Evolutionary conservation across 352 stramenopile genomes (phyloP), one percentile per base, ranked within the genome.

Genomic region (Aphanomyces astaci): DNA sequence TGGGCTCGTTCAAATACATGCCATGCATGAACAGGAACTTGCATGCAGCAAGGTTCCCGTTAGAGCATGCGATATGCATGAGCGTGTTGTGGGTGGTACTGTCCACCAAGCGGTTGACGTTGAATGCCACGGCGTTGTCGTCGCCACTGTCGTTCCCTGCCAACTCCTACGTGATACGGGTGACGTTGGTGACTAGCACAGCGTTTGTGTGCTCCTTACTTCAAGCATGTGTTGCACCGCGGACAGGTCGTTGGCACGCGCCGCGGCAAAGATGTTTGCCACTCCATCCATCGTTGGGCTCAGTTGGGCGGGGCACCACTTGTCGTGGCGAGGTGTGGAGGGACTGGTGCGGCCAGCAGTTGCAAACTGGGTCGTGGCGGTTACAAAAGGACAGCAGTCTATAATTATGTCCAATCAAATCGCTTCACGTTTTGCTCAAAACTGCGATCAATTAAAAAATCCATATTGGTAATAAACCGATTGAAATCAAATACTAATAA

Each of bases 21-120:
- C 81, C 86, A 11, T 87, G 69, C 84, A 94, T 92, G 67, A 92
- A 75, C 46, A 92, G 63, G 33, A 77, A 84, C 73, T 92, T 94
- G 78, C 85, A 94, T 0, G 82, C 81, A n/a, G 87, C 76, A 15
- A 94, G 71, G 63, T 94, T 92, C 3, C 83, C 85, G 69, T 92
- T 91, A 57, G 89, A 81, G 48, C 85, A 92, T 1, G 85, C 85
- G 43, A 91, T 90, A 43, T 94, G 85, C 9, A 94, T 72, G 25
- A 92, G 64, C 19, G 82, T 89, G 72, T 92, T 92, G 25, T 77
- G 76, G 13, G 80, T 88, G 68, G 87, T 90, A 2, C 71, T 36
- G 63, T 92, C 85, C 0, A 90, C 55, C 3, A 94, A 71, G 0
- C 66, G 36, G 27, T 79, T 74, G 22, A 90, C 48, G 2, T 68